These are phyloP conservation scores for Posidonia australis DNA, from an alignment of 106 monocot species.

Conservation along the genomic window DNA sequence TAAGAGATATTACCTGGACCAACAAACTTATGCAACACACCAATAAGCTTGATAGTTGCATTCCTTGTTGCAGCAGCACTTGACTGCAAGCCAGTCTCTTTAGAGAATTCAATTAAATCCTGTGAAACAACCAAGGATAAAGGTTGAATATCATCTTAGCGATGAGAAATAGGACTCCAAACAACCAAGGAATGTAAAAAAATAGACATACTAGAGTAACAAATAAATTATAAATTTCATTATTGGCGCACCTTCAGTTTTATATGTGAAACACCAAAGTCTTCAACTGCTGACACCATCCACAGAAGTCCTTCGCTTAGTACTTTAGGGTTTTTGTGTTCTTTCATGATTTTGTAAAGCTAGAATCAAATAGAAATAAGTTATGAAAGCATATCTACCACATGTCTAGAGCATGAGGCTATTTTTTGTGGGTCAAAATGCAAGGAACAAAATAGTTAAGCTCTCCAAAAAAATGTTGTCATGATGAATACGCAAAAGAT, in stretches of 20 bases:
- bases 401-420: not conserved
- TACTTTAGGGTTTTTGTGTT: slow-evolving; percentile 97
- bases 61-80: slow-evolving; percentile 93
- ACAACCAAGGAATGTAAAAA: not conserved
- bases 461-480: no score
- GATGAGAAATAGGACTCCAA: not conserved
- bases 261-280: slow-evolving; percentile 88
- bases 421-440: no score
- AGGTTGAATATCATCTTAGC: not conserved
- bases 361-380: slow-evolving; percentile 6
- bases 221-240: no score
- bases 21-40: slow-evolving; percentile 81
- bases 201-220: no score
- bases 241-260: slow-evolving; percentile 59
- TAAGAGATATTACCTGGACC: slow-evolving; percentile 64
- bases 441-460: no score
- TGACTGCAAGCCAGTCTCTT: slow-evolving; percentile 90
- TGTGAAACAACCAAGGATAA: no score
- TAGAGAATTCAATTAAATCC: slow-evolving; percentile 98
- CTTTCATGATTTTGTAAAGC: slow-evolving; percentile 99
- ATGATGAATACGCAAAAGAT: no score
- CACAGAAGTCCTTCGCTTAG: slow-evolving; percentile 94
- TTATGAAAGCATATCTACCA: not conserved
- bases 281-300: slow-evolving; percentile 97
- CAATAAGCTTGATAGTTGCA: slow-evolving; percentile 94